Conservation (phyloP, 148 eudicot genomes). For the Vaccinium corymbosum region DNA sequence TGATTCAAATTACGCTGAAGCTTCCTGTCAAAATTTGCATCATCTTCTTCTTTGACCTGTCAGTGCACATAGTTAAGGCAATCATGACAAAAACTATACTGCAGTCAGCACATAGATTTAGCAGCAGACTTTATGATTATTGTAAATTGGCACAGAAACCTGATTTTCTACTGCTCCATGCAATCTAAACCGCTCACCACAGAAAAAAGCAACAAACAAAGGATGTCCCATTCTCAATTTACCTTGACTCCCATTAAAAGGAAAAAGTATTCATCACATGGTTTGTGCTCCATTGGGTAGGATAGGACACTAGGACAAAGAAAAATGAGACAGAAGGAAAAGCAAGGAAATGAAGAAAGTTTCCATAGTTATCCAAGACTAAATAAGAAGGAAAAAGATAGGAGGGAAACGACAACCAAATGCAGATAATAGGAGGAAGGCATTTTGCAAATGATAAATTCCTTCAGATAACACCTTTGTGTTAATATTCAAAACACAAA, state of each 20-base stretch:
- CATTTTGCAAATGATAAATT: neutral
- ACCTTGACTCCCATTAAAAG: neutral
- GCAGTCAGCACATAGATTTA: neutral
- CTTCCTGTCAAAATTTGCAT: constrained; percentile 53
- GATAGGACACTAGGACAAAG: neutral
- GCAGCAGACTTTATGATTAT: neutral
- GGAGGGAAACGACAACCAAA: neutral
- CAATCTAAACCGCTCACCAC: neutral
- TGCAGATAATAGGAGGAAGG: neutral
- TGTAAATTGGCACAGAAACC: neutral
- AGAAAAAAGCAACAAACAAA: neutral
- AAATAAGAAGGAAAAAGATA: neutral
- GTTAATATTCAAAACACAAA: neutral
- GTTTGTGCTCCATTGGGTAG: neutral
- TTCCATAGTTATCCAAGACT: neutral
- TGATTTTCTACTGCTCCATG: neutral
- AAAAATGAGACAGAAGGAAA: neutral
- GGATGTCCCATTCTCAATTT: neutral
- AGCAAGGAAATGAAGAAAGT: neutral
- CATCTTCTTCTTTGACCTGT: constrained; percentile 98
- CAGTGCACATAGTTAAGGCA: neutral
- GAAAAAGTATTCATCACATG: neutral
- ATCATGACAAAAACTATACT: neutral
- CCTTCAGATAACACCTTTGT: neutral
- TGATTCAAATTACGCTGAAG: constrained; percentile 65